A percentile compares a stretch with the other conserved stretches of the same genome.
These are phyloP conservation scores for Datisca glomerata DNA, from an alignment of 306 rosid species.

Conservation along the genomic window DNA sequence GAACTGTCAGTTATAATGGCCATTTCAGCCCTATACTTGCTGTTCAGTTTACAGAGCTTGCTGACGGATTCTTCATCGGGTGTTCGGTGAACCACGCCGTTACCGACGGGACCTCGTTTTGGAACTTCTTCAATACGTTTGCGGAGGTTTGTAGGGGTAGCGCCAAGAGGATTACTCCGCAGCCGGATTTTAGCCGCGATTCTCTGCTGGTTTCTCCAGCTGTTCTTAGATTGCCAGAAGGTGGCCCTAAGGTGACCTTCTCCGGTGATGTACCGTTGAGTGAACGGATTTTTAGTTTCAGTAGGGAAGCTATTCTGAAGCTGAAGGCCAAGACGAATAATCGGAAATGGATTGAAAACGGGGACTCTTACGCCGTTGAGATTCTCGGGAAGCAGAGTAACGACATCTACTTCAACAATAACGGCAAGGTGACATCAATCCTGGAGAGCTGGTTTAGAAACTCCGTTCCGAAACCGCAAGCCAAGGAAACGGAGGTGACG, in stretches of 20 bases:
- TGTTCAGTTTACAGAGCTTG: constrained; percentile 64
- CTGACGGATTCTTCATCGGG: constrained; percentile 69
- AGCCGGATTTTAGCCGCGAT: constrained; percentile 51
- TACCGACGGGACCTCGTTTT: constrained; percentile 76
- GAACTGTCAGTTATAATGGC: constrained; percentile 58
- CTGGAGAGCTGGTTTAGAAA: constrained; percentile 34
- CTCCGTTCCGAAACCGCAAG: constrained; percentile 8
- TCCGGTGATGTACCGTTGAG: constrained; percentile 33
- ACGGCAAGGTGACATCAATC: constrained; percentile 18
- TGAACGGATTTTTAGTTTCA: constrained; percentile 73
- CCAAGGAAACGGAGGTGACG: not conserved
- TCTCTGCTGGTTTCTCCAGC: constrained; percentile 38
- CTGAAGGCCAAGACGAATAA: constrained; percentile 44
- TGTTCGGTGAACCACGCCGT: constrained; percentile 71
- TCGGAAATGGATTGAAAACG: constrained; percentile 1
- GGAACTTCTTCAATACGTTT: constrained; percentile 93
- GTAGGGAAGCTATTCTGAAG: constrained; percentile 42
- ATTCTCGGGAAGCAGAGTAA: constrained; percentile 39
- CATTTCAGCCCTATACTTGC: constrained; percentile 53
- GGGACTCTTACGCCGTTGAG: constrained; percentile 23
- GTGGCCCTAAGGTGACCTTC: constrained; percentile 69
- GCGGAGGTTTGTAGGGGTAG: constrained; percentile 38
- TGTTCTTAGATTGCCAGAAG: constrained; percentile 49
- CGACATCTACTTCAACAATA: constrained; percentile 21
- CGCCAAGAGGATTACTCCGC: constrained; percentile 15